Base-by-base conservation (phyloP, 1,284 basidiomycete genomes). In the Blastosporella zonata region DNA sequence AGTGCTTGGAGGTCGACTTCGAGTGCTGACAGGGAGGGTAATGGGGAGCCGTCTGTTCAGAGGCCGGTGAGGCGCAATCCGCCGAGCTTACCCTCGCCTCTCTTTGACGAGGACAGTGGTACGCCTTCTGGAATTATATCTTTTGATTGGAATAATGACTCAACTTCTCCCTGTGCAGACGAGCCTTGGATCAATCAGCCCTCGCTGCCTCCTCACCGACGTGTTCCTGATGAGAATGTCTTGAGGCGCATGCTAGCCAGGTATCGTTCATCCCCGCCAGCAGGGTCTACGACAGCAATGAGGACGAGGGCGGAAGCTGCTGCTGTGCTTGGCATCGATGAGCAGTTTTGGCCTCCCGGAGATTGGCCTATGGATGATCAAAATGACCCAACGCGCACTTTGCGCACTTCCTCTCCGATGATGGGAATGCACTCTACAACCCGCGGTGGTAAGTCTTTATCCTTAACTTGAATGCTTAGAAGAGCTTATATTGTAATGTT, bases 1-100 rank as follows among this genome's bases (percentile, higher is more conserved):
- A 50, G 49, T 25, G 49, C 43, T 34, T 47, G 46, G 46, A 44
- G 46, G 25, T 47, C 45, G 9, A 33, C 35, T 6, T 25, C 43
- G 8, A 21, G 40, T 2, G 6, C 48, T 34, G 25, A 4, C 29
- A 7, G n/a, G 9, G 43, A 28, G 10, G 6, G 13, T 21, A 36
- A 6, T 18, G 28, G 21, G 27, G 46, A 41, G 6, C 31, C 13
- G 21, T 20, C 18, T 10, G 21, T 20, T 6, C 36, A 37, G 10
- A 33, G 46, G 21, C 18, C 25, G 13, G 2, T 31, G 18, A 50
- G 48, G 22, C 15, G 46, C 4, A 48, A 38, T 21, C 15, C 29
- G 12, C 36, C 43, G 5, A 35, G 18, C 39, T n/a, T 45, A 22
- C 25, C 35, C 28, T 33, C 52, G 13, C 47, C 52, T 18, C 23